Conservation (phyloP, 1,139 yeast genomes). For the Magnusiomyces fungicola region DNA sequence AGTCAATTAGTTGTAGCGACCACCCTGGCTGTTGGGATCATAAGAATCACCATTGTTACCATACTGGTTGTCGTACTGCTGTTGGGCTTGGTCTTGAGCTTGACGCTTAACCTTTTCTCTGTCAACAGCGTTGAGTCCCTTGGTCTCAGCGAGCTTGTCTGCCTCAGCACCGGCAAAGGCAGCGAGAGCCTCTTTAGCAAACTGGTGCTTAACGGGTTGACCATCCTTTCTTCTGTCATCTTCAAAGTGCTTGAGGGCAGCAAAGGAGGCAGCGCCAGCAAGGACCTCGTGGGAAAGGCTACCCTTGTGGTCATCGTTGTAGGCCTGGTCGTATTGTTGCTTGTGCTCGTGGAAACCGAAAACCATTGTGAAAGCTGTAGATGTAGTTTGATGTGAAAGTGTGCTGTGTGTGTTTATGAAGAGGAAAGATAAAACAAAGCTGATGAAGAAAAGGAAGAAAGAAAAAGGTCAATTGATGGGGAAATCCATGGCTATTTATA, state of each 20-base stretch:
- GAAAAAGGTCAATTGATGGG: too few relatives aligned
- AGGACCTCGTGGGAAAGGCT: constrained; percentile 29
- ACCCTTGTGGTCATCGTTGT: constrained; percentile 22
- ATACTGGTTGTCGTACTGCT: constrained; percentile 29
- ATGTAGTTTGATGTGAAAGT: constrained; percentile 8
- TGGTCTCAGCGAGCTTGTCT: constrained; percentile 31
- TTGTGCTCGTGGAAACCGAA: constrained; percentile 24
- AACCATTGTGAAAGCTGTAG: too few relatives aligned
- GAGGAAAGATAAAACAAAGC: neutral
- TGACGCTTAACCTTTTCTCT: constrained; percentile 36
- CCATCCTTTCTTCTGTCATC: constrained; percentile 30
- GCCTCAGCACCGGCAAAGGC: constrained; percentile 33
- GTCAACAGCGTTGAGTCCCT: constrained; percentile 30
- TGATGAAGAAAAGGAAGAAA: neutral
- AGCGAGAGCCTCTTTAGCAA: constrained; percentile 30
- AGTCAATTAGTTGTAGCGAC: too few relatives aligned
- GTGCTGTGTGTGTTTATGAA: neutral
- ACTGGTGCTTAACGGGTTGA: constrained; percentile 26
- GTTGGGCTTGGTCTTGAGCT: constrained; percentile 23
- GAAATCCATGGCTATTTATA: too few relatives aligned
- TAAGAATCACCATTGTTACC: constrained; percentile 19
- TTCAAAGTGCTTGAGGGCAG: constrained; percentile 26
- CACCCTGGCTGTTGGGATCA: constrained; percentile 22
- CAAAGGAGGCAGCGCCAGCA: constrained; percentile 33
- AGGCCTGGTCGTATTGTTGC: constrained; percentile 19